Base-by-base conservation (phyloP, 768 basidiomycete genomes). In the Russula sp. region DNA sequence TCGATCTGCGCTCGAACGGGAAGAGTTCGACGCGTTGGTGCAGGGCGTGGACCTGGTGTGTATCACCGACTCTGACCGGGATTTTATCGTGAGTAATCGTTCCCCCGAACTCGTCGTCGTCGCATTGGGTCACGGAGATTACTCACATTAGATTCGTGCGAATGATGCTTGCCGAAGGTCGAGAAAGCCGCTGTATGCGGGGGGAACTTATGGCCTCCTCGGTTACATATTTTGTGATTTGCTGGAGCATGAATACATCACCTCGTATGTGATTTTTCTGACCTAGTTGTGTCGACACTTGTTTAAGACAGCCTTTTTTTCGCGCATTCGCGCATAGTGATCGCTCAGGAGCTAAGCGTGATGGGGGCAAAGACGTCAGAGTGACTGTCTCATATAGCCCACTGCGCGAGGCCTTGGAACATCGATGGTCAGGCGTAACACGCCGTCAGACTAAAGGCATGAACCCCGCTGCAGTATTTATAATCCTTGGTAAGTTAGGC, bases 151-250 rank as follows among this genome's bases (percentile, higher is more conserved):
- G 96, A 80, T 89, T 69, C 79, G 77, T 55, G 80, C 95, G 59
- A 95, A 98, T 73, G 82, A 84, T 57, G 79, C 85, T n/a, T 93
- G 94, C 73, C 81, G 94, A 64, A 80, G 82, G 62, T 78, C 83
- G 55, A 77, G 79, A 49, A 93, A 88, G 66, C 87, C 91, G 7
- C 88, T 98, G 73, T 98, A 97, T 70, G 85, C 88, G n/a, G 94
- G 94, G 1, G 92, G 92, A 13, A 88, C 90, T 18, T 95, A 93
- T 73, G 96, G 96, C 24, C 79, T 95, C 64, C 78, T 87, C 52
- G 96, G 96, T 18, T 99, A 93, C 76, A 92, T 97, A 71, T 97
- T 98, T 72, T 93, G 92, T 67, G 95, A 98, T 73, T 80, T 99
- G 61, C 79, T 94, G 62, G 80, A 84, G 61, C 96, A 97, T 71